Percentiles rank a stretch among this genome's conserved stretches.
Evolutionary conservation across 768 basidiomycete genomes (phyloP).

Genomic region (Tubosaeta brunneosetosa): DNA sequence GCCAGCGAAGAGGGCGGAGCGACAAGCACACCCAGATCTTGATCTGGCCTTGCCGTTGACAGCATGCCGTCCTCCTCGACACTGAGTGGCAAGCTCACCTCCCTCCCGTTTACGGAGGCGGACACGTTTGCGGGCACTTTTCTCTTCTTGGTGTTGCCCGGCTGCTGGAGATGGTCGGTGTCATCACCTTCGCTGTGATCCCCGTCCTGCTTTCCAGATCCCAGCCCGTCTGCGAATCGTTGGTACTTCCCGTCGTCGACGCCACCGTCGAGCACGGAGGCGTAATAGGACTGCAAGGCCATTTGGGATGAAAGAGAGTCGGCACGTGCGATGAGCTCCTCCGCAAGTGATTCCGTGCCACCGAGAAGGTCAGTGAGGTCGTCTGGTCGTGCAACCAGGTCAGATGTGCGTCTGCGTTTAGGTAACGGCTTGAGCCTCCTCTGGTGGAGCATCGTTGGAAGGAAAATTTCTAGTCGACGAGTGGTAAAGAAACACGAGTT

Average conservation of each 20-base stretch:
- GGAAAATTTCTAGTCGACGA: conserved; percentile 8
- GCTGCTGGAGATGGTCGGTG: conserved; percentile 66
- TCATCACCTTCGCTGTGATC: conserved; percentile 59
- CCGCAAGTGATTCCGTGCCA: conserved; percentile 45
- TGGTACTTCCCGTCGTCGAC: conserved; percentile 19
- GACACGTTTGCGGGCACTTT: conserved; percentile 71
- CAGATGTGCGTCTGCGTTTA: conserved; percentile 62
- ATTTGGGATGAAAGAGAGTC: conserved; percentile 55
- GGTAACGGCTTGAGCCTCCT: conserved; percentile 75
- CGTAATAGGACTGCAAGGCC: conserved; percentile 60
- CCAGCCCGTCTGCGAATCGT: conserved; percentile 21
- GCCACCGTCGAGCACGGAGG: conserved; percentile 47
- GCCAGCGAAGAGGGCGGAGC: conserved; percentile 18
- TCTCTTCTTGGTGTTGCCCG: conserved; percentile 83
- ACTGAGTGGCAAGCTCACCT: conserved; percentile 38
- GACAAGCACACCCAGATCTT: conserved; percentile 20
- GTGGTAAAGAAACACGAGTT: conserved; percentile 23
- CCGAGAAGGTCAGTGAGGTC: conserved; percentile 33
- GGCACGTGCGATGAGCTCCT: conserved; percentile 54
- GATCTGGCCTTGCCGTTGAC: conserved; percentile 23
- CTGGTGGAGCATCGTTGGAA: conserved; percentile 45
- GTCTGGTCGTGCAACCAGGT: conserved; percentile 24
- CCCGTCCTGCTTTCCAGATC: conserved; percentile 41
- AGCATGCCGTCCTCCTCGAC: conserved; percentile 38
- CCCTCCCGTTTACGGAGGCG: conserved; percentile 39